Evolutionary conservation across 2,329 filamentous ascomycete species (phyloP), one percentile per base, ranked within the genome.

Genomic region (Botryosphaeria dothidea): DNA sequence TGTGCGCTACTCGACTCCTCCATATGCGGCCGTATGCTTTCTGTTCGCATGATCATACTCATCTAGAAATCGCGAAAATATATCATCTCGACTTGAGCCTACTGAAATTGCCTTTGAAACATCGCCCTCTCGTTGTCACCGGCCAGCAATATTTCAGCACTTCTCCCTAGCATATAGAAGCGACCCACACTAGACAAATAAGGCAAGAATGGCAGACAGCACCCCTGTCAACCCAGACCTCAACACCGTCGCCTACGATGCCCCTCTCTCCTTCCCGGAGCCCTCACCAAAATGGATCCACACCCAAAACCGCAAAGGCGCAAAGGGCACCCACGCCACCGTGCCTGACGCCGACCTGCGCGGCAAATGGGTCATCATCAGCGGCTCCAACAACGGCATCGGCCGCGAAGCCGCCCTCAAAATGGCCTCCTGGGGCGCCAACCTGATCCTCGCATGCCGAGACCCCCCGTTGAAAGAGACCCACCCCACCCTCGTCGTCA

Each of bases 401-500:
- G 72, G 72, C 34, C 62, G 67, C 36, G 70, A 72, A 54, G 72
- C 72, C 3, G 71, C 71, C 23, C 48, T 68, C 11, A 63, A 52
- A 11, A 70, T 73, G 57, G 72, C 72, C 7, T n/a, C 34, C 13
- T 73, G 70, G 57, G 72, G 72, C 38, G 72, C 71, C 5, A 72
- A 73, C 63, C 29, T 73, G 4, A 66, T 73, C 23, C 69, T 73
- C 29, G 72, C 71, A 1, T 72, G 68, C 45, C 69, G 71, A 19
- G 64, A 71, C 34, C 69, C 68, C 36, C 72, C 70, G 17, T 34
- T 62, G 13, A 60, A 66, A 15, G 71, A 73, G 66, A 67, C 61
- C 19, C 70, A 72, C 38, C 72, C 72, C 8, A 57, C 61, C 3
- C 62, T 41, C 4, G 70, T 70, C 2, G 72, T 69, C 11, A 65